These are phyloP conservation scores for Angomonas ambiguus DNA, from an alignment of 208 protist genomes.

Conservation along the genomic window DNA sequence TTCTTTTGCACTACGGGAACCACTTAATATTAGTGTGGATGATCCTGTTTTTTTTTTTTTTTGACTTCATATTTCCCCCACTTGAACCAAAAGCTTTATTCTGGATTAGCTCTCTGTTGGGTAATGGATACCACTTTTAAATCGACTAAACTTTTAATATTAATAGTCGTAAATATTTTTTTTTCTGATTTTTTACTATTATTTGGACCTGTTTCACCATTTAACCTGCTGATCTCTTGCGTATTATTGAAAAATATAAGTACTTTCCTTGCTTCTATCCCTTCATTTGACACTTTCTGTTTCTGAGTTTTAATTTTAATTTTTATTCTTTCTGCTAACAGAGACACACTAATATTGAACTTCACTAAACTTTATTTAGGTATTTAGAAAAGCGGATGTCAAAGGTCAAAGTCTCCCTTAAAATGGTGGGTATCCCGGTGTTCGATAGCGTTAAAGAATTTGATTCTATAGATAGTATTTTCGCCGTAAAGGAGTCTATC, in stretches of 20 bases:
- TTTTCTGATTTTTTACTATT: background rate
- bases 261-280: conserved; percentile 7
- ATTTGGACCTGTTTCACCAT: background rate
- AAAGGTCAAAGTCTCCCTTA: conserved; percentile 28
- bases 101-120: too few species aligned
- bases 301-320: background rate
- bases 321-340: background rate
- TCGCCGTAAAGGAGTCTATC: conserved; percentile 39
- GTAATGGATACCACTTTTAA: too few species aligned
- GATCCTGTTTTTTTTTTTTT: conserved; percentile 22
- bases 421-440: conserved; percentile 69
- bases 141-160: conserved; percentile 7
- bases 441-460: conserved; percentile 53
- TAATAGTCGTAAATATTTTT: background rate
- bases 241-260: background rate
- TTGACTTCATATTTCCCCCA: background rate
- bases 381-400: background rate
- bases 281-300: background rate
- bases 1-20: too few species aligned
- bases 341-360: too few species aligned
- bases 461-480: conserved; percentile 26
- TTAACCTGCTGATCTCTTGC: background rate
- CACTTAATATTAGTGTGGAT: conserved; percentile 2
- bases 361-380: background rate
- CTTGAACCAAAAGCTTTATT: too few species aligned